Base-by-base conservation (phyloP, 1,139 yeast species). In the Hansenula lynferdii region DNA sequence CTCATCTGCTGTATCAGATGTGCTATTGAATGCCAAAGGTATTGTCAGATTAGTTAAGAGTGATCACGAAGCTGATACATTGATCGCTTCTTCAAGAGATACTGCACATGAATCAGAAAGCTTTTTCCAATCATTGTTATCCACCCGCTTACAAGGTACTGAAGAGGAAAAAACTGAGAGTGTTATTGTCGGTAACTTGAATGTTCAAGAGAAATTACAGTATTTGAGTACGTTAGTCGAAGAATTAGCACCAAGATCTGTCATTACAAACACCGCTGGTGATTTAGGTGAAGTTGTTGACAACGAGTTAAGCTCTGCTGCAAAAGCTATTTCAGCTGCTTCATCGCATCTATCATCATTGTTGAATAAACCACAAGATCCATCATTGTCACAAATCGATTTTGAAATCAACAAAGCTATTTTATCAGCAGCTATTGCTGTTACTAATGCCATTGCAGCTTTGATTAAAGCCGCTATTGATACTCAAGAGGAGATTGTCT, bases 401-500 rank as follows among this genome's bases (percentile, higher is more conserved):
- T 58, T 80, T 32, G 85, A 83, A 54, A 79, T 87, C 23, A 89
- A 85, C 57, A 86, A 81, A 49, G 85, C 92, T 1, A 75, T 89
- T 43, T 65, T 87, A 36, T 69, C 82, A 6, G 87, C 94, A 21
- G 95, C 96, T 0, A 75, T 82, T 49, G 86, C 89, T 15, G 83
- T 87, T 20, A 85, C 94, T 3, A 78, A 81, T 45, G 89, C 96
- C 0, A 83, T 89, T 38, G 79, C 83, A 7, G 69, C 75, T 16
- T 72, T 87, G 50, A 82, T 89, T 38, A 67, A 70, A 45, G 82
- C 95, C 3, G 87, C 96, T 2, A 80, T 89, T 18, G 90, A 79
- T 34, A 80, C 94, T 18, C 96, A 87, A 60, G 67, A 75, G 42
- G 96, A 87, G 60, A 86, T 87, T 57, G 95, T 85, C 7, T 72